These are phyloP conservation scores for Xylaria arbuscula DNA, from an alignment of 2,329 filamentous ascomycete genomes.

Conservation along the genomic window DNA sequence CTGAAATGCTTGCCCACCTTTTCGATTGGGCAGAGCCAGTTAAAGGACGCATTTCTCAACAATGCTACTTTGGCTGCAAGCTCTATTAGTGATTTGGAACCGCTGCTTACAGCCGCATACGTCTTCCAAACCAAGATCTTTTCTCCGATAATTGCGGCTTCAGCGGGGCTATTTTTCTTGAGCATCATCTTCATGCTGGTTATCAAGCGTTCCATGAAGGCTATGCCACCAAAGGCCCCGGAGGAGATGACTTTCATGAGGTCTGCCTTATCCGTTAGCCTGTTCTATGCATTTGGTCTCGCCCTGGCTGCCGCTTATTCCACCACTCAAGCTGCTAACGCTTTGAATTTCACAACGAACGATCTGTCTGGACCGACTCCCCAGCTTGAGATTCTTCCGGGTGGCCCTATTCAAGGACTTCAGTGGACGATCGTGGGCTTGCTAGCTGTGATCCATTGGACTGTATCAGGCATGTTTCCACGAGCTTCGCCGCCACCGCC, in stretches of 20 bases:
- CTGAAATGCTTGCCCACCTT: slow-evolving; percentile 11
- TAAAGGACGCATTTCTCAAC: background rate
- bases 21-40: background rate
- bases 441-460: slow-evolving; percentile 1
- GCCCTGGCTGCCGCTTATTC: slow-evolving; percentile 12
- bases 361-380: background rate
- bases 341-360: slow-evolving; percentile 13
- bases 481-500: background rate
- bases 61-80: background rate
- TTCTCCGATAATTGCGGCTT: slow-evolving; percentile 1
- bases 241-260: background rate
- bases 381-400: slow-evolving; percentile 1
- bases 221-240: background rate
- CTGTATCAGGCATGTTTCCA: slow-evolving; percentile 5
- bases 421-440: slow-evolving; percentile 14
- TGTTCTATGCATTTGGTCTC: slow-evolving; percentile 12
- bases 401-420: slow-evolving; percentile 11
- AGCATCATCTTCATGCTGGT: slow-evolving; percentile 7
- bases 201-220: slow-evolving; percentile 5
- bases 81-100: background rate
- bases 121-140: slow-evolving; percentile 10
- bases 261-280: slow-evolving; percentile 4
- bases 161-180: background rate
- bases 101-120: background rate
- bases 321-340: slow-evolving; percentile 14